Evolutionary conservation across 1,284 basidiomycete genomes (phyloP).

Genomic region (Meripilus lineatus): DNA sequence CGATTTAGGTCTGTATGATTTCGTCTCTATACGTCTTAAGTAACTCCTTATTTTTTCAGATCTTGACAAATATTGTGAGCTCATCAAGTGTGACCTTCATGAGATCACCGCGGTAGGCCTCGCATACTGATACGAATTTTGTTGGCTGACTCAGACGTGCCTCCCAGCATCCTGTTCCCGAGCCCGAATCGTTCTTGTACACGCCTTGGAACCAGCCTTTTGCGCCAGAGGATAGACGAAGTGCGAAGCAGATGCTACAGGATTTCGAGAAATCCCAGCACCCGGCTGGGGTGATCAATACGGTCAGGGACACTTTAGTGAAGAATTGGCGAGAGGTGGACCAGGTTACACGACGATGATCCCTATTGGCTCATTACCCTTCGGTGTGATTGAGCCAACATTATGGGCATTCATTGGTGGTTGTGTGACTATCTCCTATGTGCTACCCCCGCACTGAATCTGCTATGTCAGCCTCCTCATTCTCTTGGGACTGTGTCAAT

Average conservation of each 20-base stretch:
- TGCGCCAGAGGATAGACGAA: conserved; percentile 56
- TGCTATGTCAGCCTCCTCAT: too few species aligned
- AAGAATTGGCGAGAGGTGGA: conserved; percentile 54
- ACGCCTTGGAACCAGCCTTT: conserved; percentile 57
- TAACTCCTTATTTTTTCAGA: conserved; percentile 30
- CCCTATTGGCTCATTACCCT: too few species aligned
- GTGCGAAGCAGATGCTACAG: conserved; percentile 45
- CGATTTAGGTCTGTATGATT: conserved; percentile 49
- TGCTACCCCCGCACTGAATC: too few species aligned
- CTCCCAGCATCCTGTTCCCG: conserved; percentile 44
- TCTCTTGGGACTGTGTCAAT: too few species aligned
- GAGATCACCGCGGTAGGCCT: conserved; percentile 60
- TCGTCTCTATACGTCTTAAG: neutral
- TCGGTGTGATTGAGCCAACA: too few species aligned
- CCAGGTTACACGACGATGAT: conserved; percentile 21
- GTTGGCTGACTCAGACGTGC: neutral
- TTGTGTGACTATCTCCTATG: too few species aligned
- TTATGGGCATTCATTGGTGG: too few species aligned
- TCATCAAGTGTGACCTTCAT: conserved; percentile 57
- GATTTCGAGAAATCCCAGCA: conserved; percentile 31
- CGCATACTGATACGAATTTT: conserved; percentile 2
- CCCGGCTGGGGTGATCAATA: conserved; percentile 39
- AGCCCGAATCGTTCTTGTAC: conserved; percentile 50
- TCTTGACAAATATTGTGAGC: conserved; percentile 59
- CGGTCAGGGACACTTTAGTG: conserved; percentile 47